These are phyloP conservation scores for Penstemon eatonii DNA, from an alignment of 257 asterid species.

Conservation along the genomic window DNA sequence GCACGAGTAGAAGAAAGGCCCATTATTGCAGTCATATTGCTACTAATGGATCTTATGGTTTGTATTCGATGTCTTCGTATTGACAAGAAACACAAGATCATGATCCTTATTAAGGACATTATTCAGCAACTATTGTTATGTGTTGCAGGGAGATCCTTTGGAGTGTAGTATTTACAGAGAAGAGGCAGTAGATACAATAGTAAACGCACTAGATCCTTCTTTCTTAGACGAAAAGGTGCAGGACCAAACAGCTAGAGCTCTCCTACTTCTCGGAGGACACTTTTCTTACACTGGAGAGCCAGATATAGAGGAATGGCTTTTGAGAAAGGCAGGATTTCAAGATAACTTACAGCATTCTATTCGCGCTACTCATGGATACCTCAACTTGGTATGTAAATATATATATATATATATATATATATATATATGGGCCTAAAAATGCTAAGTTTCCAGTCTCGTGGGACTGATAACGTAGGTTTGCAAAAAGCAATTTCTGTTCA, in stretches of 20 bases:
- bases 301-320: constrained; percentile 55
- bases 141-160: constrained; percentile 55
- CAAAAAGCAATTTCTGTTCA: too few relatives aligned
- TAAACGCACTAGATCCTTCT: constrained; percentile 48
- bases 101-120: not conserved
- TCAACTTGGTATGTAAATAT: constrained; percentile 36
- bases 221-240: constrained; percentile 58
- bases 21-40: constrained; percentile 55
- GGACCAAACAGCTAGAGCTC: constrained; percentile 58
- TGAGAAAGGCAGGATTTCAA: constrained; percentile 56
- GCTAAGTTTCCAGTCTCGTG: too few relatives aligned
- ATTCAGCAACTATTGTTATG: constrained; percentile 13
- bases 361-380: constrained; percentile 20
- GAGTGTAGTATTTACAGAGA: constrained; percentile 69
- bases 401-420: too few relatives aligned
- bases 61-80: not conserved
- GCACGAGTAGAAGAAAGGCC: constrained; percentile 64
- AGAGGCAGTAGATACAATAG: constrained; percentile 67
- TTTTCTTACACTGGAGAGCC: constrained; percentile 74
- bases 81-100: not conserved
- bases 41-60: constrained; percentile 80
- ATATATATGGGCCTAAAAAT: too few relatives aligned
- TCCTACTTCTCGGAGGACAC: constrained; percentile 65
- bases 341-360: constrained; percentile 30
- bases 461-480: too few relatives aligned